A percentile compares a stretch with the other conserved stretches of the same genome.
phyloP scores from a whole-genome alignment of 2,329 filamentous ascomycete species.

The Coniochaeta pulveracea region DNA sequence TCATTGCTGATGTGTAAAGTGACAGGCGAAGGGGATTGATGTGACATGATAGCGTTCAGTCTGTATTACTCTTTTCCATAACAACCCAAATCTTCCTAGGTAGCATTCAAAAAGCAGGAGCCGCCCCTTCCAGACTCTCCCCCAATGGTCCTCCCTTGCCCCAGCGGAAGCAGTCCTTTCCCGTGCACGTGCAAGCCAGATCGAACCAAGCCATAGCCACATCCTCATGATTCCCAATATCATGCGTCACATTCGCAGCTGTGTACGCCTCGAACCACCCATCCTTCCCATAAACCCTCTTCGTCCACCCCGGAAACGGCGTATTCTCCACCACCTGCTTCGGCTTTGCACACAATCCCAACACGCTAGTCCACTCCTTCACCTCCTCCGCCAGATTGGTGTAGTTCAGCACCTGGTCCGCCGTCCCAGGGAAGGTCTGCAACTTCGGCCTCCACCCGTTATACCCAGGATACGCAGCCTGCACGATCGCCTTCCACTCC shows the following conservation, averaged over 20 bases:
- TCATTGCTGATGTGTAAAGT: too few species aligned
- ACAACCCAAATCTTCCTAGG: too few species aligned
- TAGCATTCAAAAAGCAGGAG: constrained; percentile 1
- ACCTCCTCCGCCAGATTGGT: constrained; percentile 33
- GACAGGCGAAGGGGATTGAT: not conserved
- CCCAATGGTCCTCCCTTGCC: constrained; percentile 15
- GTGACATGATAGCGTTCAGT: too few species aligned
- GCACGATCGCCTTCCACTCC: constrained; percentile 19
- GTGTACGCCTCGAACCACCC: constrained; percentile 28
- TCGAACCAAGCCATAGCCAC: constrained; percentile 25
- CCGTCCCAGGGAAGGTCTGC: constrained; percentile 40
- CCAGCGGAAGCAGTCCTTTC: constrained; percentile 23
- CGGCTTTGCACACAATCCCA: constrained; percentile 18
- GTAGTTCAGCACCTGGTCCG: constrained; percentile 33
- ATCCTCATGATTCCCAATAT: constrained; percentile 25
- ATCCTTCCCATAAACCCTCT: constrained; percentile 20
- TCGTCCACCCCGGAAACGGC: constrained; percentile 24
- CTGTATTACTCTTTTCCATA: too few species aligned
- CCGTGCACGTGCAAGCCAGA: constrained; percentile 18
- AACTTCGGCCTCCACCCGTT: constrained; percentile 34
- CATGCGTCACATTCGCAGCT: constrained; percentile 24
- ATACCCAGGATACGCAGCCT: constrained; percentile 32
- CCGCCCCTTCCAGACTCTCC: not conserved
- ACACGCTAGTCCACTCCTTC: constrained; percentile 13
- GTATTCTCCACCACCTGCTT: constrained; percentile 17